Percentiles rank a stretch among this genome's conserved stretches.
Evolutionary conservation across 139 green algal species (phyloP).

Genomic region (Chlamydomonas schloesseri): DNA sequence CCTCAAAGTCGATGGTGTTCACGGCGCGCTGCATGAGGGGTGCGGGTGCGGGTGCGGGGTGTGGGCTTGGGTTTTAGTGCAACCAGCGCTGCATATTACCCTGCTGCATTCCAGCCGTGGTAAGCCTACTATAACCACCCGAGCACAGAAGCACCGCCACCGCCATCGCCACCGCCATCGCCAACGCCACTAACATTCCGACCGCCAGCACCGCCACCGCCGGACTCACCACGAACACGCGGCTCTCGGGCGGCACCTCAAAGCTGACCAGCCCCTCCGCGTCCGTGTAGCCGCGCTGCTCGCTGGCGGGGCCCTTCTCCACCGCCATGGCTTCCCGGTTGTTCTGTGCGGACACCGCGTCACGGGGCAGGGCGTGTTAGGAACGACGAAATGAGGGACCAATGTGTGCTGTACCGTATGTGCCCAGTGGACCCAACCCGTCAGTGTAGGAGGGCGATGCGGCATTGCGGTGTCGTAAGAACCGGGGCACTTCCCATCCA

Average conservation of each 20-base stretch:
- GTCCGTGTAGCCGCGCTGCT: slow-evolving; percentile 31
- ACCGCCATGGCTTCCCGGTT: slow-evolving; percentile 9
- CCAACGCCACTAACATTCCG: too few species aligned
- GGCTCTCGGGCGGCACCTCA: slow-evolving; percentile 42
- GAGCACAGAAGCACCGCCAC: too few species aligned
- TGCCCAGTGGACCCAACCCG: too few species aligned
- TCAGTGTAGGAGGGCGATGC: too few species aligned
- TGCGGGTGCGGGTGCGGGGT: background rate
- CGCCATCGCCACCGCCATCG: too few species aligned
- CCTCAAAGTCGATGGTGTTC: slow-evolving; percentile 35
- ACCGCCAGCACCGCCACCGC: too few species aligned
- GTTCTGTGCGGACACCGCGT: background rate
- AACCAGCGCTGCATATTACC: too few species aligned
- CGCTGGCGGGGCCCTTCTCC: background rate
- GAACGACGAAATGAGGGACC: background rate
- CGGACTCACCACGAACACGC: slow-evolving; percentile 8
- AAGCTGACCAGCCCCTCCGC: slow-evolving; percentile 45
- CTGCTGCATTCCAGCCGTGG: too few species aligned
- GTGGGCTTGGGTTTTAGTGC: background rate
- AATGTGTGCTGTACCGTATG: too few species aligned
- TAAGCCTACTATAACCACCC: too few species aligned
- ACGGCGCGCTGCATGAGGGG: slow-evolving; percentile 18
- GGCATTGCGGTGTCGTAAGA: too few species aligned
- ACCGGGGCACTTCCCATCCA: too few species aligned
- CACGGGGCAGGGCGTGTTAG: background rate